Conservation (phyloP, 1,139 yeast genomes). For the Geotrichum macrosporum region DNA sequence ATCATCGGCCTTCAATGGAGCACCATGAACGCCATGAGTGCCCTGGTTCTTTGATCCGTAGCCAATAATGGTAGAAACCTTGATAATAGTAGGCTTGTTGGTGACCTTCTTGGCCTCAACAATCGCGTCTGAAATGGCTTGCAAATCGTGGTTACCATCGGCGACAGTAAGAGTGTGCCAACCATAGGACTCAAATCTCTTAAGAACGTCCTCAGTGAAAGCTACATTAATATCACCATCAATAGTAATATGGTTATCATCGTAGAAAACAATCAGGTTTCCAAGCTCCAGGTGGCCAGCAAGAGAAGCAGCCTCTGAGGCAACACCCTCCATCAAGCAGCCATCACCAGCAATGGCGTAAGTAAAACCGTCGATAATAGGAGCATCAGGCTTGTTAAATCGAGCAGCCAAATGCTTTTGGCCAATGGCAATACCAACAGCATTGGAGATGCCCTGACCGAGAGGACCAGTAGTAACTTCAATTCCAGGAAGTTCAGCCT, state of each 20-base stretch:
- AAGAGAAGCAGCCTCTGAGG: constrained; percentile 88
- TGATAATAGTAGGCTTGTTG: constrained; percentile 87
- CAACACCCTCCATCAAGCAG: constrained; percentile 97
- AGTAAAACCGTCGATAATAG: constrained; percentile 63
- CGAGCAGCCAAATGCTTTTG: constrained; percentile 89
- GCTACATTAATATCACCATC: constrained; percentile 91
- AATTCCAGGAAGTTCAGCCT: constrained; percentile 72
- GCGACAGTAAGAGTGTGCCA: constrained; percentile 82
- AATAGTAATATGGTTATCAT: constrained; percentile 94
- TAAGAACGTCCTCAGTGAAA: constrained; percentile 88
- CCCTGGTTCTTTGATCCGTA: constrained; percentile 86
- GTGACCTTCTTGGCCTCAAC: constrained; percentile 44
- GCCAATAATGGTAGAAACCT: constrained; percentile 89
- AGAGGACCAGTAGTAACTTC: constrained; percentile 99
- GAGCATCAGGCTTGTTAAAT: constrained; percentile 82
- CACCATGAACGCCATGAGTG: constrained; percentile 92
- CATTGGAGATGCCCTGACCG: constrained; percentile 97
- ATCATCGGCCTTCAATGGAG: constrained; percentile 94
- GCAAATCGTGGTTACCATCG: constrained; percentile 78
- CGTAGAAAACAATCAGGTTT: constrained; percentile 94
- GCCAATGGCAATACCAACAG: constrained; percentile 96
- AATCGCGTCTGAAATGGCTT: constrained; percentile 69
- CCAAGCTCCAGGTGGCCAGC: constrained; percentile 97
- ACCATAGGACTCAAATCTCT: constrained; percentile 88
- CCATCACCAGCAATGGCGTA: constrained; percentile 93